Conservation (phyloP, 768 basidiomycete genomes). For the Leucocoprinus sp. region DNA sequence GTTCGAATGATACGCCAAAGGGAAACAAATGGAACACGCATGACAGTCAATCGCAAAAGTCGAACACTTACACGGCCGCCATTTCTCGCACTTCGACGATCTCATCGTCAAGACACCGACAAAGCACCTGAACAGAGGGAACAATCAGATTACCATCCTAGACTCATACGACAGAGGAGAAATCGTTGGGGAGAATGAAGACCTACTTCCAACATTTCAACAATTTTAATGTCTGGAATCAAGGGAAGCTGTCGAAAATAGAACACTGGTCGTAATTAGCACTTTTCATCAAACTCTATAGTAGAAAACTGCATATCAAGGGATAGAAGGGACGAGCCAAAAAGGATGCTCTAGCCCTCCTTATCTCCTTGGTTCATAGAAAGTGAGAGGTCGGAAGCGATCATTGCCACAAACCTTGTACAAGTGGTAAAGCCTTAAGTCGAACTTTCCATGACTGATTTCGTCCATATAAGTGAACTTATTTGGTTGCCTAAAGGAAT, state of each 20-base stretch:
- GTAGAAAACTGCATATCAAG: conserved; percentile 6
- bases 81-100: conserved; percentile 87
- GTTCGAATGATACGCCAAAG: neutral
- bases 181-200: neutral
- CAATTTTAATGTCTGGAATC: conserved; percentile 65
- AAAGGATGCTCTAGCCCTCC: neutral
- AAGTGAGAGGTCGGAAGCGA: neutral
- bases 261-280: conserved; percentile 40
- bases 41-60: too few species aligned
- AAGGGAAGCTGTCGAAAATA: conserved; percentile 87
- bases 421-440: conserved; percentile 75
- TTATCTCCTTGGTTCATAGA: neutral
- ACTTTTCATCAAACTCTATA: neutral
- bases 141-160: too few species aligned
- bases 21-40: too few species aligned
- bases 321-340: neutral
- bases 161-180: neutral
- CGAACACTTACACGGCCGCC: conserved; percentile 64
- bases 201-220: conserved; percentile 70
- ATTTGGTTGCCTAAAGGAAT: neutral
- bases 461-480: conserved; percentile 9
- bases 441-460: conserved; percentile 80
- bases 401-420: conserved; percentile 47
- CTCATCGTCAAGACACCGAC: conserved; percentile 77
- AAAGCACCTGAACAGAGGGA: conserved; percentile 50